Evolutionary conservation across 371 early-diverging fungal species (phyloP).

Genomic region (Mortierella sp.): DNA sequence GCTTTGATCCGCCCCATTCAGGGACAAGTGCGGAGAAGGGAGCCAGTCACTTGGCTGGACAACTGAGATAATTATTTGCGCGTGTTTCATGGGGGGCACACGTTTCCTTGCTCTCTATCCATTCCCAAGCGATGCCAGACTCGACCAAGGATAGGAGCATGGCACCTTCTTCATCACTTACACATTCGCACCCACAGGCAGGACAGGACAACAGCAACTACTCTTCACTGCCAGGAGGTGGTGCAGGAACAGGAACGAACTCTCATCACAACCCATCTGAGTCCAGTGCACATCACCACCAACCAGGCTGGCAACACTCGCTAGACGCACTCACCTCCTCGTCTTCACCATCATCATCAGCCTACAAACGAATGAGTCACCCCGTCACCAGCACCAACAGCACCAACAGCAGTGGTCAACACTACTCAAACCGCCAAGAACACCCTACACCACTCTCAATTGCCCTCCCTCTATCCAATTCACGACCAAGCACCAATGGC

Average conservation of each 20-base stretch:
- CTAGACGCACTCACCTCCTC: background rate
- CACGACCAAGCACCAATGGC: slow-evolving; percentile 9
- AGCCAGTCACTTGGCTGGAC: background rate
- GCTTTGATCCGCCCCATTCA: background rate
- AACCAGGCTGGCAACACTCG: background rate
- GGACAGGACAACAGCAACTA: background rate
- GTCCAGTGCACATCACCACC: no score
- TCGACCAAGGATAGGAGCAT: slow-evolving; percentile 31
- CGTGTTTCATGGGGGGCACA: background rate
- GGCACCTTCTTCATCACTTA: slow-evolving; percentile 19
- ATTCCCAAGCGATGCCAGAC: slow-evolving; percentile 23
- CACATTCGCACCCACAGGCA: background rate
- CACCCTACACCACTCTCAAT: slow-evolving; percentile 28
- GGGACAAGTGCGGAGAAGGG: background rate
- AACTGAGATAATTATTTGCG: background rate
- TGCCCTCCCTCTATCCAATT: slow-evolving; percentile 22
- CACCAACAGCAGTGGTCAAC: background rate
- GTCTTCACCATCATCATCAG: slow-evolving; percentile 10
- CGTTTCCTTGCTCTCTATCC: background rate
- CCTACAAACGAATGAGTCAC: slow-evolving; percentile 22
- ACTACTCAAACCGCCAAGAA: slow-evolving; percentile 14
- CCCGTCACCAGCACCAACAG: background rate
- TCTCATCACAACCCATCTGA: background rate
- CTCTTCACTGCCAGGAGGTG: background rate
- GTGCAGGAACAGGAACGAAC: background rate